Conservation (phyloP, 2,329 filamentous ascomycete genomes). For the Helminthosporium solani region DNA sequence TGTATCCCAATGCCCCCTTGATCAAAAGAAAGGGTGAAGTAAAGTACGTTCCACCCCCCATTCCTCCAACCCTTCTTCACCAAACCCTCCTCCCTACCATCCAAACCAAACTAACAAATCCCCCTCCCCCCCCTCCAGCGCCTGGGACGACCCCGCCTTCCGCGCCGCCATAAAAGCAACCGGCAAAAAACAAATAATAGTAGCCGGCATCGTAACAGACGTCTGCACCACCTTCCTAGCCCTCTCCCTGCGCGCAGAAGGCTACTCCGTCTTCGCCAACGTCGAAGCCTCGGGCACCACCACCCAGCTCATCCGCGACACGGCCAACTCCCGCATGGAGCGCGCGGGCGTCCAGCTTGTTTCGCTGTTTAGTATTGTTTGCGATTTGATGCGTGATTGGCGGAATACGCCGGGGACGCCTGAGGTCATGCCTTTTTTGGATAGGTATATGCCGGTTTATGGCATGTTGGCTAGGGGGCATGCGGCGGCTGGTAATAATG, state of each 20-base stretch:
- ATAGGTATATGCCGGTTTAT: conserved; percentile 65
- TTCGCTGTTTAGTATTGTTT: conserved; percentile 62
- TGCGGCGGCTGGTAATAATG: conserved; percentile 60
- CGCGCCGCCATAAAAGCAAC: conserved; percentile 64
- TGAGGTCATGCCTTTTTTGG: conserved; percentile 64
- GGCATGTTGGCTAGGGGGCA: conserved; percentile 64
- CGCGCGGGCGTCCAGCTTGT: conserved; percentile 65
- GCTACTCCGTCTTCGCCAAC: conserved; percentile 72
- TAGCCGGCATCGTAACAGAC: conserved; percentile 72
- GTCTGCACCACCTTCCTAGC: conserved; percentile 75
- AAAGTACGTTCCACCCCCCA: conserved; percentile 45
- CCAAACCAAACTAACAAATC: conserved; percentile 9
- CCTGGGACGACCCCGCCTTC: conserved; percentile 74
- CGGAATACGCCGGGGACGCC: conserved; percentile 53
- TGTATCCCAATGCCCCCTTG: conserved; percentile 67
- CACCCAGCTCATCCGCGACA: conserved; percentile 59
- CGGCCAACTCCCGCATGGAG: conserved; percentile 67
- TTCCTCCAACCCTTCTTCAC: background rate
- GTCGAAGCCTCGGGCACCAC: conserved; percentile 70
- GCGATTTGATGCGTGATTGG: conserved; percentile 73
- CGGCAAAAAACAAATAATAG: conserved; percentile 67
- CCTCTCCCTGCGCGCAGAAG: conserved; percentile 67
- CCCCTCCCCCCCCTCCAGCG: no score
- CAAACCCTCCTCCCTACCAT: no score
- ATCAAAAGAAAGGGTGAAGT: conserved; percentile 71